Evolutionary conservation across 1,139 yeast genomes (phyloP), one percentile per base, ranked within the genome.

Genomic region (Geotrichum aggregatum): DNA sequence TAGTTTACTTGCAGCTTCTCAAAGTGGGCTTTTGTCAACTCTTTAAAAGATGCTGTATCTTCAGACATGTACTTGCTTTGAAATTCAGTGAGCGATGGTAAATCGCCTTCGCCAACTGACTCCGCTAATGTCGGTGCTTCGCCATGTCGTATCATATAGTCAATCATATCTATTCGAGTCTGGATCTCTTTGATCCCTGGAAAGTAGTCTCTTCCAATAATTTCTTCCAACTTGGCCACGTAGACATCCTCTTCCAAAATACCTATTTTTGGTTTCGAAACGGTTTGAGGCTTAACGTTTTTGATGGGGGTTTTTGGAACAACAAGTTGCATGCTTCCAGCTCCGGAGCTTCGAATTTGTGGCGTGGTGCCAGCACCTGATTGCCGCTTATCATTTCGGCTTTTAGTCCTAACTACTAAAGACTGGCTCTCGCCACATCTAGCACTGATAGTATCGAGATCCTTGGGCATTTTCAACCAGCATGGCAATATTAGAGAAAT

Each of bases 21-120:
- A 21, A 58, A 56, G 30, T 61, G 59, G n/a, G 52, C 52, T 28
- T 61, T 66, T 19, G 66, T 52, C 13, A 68, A 49, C 10, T 57
- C 55, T 30, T 58, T 56, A 50, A 66, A 67, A 22, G 69, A 63
- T 10, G 62, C 66, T 51, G 67, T 68, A 51, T 68, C 72, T 50
- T 68, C 71, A 0, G 71, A 63, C 0, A 70, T 68, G 47, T 62
- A 60, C 16, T 54, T 59, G 7, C 59, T 58, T 45, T 66, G 71
- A 42, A 62, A 68, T 22, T 59, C 49, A n/a, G 59, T 58, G 34
- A 58, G 38, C 18, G 54, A 38, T 43, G 44, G 28, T 13, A 41
- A 46, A n/a, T 24, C 28, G 28, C 28, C 28, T 24, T 24, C 28
- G 28, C 28, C 8, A 5, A 5, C 8, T 16, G 52, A 51, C n/a